These are phyloP conservation scores for Hypoxylon sp. DNA, from an alignment of 2,329 filamentous ascomycete genomes.

Conservation along the genomic window DNA sequence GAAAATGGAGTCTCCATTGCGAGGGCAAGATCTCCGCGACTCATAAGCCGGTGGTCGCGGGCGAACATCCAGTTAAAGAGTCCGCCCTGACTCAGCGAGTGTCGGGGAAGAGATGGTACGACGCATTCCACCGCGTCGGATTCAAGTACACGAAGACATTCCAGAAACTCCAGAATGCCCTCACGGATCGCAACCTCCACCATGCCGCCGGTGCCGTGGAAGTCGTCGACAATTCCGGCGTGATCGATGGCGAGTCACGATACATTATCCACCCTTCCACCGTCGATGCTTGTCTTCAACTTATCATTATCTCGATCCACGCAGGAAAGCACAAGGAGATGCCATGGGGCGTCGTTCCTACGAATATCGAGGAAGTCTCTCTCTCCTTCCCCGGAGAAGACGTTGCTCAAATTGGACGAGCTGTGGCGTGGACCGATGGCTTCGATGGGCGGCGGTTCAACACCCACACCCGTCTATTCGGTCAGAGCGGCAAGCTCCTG, in stretches of 20 bases:
- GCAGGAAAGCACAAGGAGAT: constrained; percentile 51
- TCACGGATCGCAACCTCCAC: constrained; percentile 48
- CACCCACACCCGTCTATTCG: constrained; percentile 38
- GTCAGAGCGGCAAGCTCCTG: constrained; percentile 37
- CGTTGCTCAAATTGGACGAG: constrained; percentile 28
- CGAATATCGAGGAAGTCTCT: constrained; percentile 31
- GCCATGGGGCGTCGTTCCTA: constrained; percentile 53
- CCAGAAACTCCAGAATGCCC: constrained; percentile 54
- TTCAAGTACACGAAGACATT: constrained; percentile 59
- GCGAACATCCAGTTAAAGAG: constrained; percentile 5
- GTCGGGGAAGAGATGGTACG: constrained; percentile 52
- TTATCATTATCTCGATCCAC: constrained; percentile 53
- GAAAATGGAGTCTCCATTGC: constrained; percentile 49
- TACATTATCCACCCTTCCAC: constrained; percentile 59
- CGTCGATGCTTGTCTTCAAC: constrained; percentile 58
- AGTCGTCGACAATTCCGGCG: constrained; percentile 31
- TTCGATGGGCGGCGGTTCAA: constrained; percentile 41
- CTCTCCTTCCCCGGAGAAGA: constrained; percentile 20
- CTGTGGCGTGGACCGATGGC: constrained; percentile 45
- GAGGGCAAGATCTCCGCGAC: constrained; percentile 39
- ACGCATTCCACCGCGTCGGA: constrained; percentile 55
- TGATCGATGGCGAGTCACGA: constrained; percentile 55
- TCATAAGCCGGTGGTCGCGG: constrained; percentile 16
- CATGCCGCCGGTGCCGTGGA: constrained; percentile 50
- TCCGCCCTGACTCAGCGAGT: constrained; percentile 47